Base-by-base conservation (phyloP, 208 protist species). In the Histomonas meleagridis region DNA sequence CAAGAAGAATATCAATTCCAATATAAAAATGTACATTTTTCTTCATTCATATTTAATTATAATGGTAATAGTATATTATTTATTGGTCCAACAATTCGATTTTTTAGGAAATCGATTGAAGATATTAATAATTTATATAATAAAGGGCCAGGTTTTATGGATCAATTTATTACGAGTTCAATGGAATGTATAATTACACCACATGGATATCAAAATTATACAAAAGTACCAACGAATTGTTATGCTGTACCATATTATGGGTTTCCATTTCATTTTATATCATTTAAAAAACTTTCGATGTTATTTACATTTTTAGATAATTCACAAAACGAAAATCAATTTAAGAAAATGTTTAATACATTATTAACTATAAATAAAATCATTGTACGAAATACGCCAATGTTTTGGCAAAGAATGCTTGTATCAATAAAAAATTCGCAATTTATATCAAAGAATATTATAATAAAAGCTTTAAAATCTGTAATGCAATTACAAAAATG, bases 231-330 rank as follows among this genome's bases (percentile, higher is more conserved):
- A 38, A 40, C 76, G 46, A 86, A 86, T 55, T 86, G 43, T 55
- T 43, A 51, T 35, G 26, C 76, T 86, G 76, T 86, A 38, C 76
- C 76, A 38, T 86, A 86, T 55, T 86, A 55, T n/a, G 76, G 76
- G 14, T 55, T 86, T 23, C 76, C 76, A 38, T 51, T 86, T 49
- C 76, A 86, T 48, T 86, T 86, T n/a, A 26, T 55, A 18, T 86
- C 76, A 18, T 57, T 46, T 43, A 0, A 46, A 14, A 51, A 40
- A n/a, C 23, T 86, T 51, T 86, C 76, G 32, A 46, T 26, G 0
- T 38, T 86, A 16, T 86, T 86, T n/a, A 55, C 18, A 16, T 38
- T 86, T 5, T 49, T 86, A 18, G 32, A 46, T 4, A 43, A 16
- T 38, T 43, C 76, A 16, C 9, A 51, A 55, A 40, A 43, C 14